Conservation (phyloP, 2,329 filamentous ascomycete genomes). For the Rutstroemia sp. region DNA sequence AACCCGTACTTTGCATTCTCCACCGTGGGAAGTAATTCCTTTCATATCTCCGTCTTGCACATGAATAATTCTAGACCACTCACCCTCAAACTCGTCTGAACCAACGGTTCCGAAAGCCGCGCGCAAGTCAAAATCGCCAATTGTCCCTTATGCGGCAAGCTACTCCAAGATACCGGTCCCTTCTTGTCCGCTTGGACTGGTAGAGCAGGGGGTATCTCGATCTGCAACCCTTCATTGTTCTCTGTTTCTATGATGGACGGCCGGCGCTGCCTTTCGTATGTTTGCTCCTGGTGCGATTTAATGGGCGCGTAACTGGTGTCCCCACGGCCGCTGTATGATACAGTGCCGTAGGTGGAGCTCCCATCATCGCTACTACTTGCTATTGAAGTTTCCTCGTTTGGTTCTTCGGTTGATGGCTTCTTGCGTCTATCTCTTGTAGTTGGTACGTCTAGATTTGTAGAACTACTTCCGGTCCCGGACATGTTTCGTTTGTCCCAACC, state of each 20-base stretch:
- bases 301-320: not conserved
- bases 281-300: not conserved
- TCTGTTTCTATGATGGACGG: conserved; percentile 22
- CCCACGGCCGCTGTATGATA: not conserved
- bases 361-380: not conserved
- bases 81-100: conserved; percentile 56
- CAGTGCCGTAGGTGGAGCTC: conserved; percentile 2
- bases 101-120: conserved; percentile 74
- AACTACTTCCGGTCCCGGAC: not conserved
- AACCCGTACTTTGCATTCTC: not conserved
- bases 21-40: too few relatives aligned
- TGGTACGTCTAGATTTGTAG: not conserved
- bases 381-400: not conserved
- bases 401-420: not conserved
- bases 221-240: conserved; percentile 22
- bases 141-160: conserved; percentile 73
- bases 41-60: too few relatives aligned
- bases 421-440: not conserved
- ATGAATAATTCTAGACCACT: not conserved
- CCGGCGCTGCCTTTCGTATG: not conserved
- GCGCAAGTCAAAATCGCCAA: conserved; percentile 71
- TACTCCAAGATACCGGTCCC: conserved; percentile 55
- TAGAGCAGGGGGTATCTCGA: conserved; percentile 14
- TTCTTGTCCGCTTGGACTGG: conserved; percentile 16
- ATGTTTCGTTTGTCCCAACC: too few relatives aligned